Percentiles rank a stretch among this genome's conserved stretches.
Evolutionary conservation across 768 basidiomycete species (phyloP).

Genomic region (Filobasidium floriforme): DNA sequence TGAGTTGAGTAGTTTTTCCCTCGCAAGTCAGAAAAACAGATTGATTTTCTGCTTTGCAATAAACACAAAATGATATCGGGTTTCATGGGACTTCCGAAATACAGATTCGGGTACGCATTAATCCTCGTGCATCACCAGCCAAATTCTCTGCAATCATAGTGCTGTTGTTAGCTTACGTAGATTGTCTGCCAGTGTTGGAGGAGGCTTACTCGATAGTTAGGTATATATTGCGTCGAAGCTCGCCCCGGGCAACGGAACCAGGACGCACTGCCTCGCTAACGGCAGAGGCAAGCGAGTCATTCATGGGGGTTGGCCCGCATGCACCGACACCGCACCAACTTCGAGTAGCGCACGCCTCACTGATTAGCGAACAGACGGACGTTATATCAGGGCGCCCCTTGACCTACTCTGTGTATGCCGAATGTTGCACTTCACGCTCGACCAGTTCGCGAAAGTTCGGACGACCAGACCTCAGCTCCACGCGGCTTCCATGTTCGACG

Average conservation of each 20-base stretch:
- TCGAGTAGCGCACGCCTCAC: no score
- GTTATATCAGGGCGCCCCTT: no score
- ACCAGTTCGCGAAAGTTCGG: conserved; percentile 20
- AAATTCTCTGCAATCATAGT: not conserved
- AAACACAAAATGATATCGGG: no score
- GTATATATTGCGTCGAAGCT: conserved; percentile 19
- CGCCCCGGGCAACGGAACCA: conserved; percentile 12
- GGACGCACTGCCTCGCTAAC: conserved; percentile 19
- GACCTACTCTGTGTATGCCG: conserved; percentile 16
- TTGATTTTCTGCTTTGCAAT: no score
- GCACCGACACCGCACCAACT: conserved; percentile 21
- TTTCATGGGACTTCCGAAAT: no score
- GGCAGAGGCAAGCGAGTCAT: conserved; percentile 20
- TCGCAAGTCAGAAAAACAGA: no score
- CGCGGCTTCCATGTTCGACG: conserved; percentile 7
- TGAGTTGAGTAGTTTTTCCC: no score
- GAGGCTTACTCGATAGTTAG: conserved; percentile 9
- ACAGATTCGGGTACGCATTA: no score
- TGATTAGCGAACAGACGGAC: not conserved
- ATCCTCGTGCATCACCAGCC: not conserved
- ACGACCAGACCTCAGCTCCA: conserved; percentile 15
- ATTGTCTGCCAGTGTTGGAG: not conserved
- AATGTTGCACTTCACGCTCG: conserved; percentile 11
- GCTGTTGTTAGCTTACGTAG: not conserved
- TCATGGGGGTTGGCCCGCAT: conserved; percentile 24